Evolutionary conservation across 1,284 basidiomycete species (phyloP), one percentile per base, ranked within the genome.

Genomic region (Kalmanozyma brasiliensis): DNA sequence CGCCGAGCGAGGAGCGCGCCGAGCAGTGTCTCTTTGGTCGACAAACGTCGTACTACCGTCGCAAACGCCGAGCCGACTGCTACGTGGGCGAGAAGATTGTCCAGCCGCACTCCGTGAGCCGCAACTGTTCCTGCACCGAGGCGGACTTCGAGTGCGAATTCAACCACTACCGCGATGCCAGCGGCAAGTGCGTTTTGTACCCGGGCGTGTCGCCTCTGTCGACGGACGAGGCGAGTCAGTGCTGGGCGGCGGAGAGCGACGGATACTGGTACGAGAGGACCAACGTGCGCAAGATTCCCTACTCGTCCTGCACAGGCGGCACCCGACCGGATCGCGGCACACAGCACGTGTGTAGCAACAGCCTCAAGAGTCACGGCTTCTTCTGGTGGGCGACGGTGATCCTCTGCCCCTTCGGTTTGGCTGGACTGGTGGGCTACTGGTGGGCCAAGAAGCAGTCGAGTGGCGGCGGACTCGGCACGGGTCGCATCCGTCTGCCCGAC

Each of bases 361-460:
- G 70, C 24, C 52, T 64, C 3, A 48, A 44, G 2, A 46, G 68
- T 0, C 76, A 78, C 38, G 77, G 79, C 8, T 64, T 77, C 44
- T 43, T 81, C 19, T 81, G 75, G 77, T 80, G 78, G 79, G 37
- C 68, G 3, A 68, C 71, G 13, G 55, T 82, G n/a, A 37, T 78
- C 10, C 24, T 70, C n/a, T 65, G 66, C 22, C 71, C 74, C 4
- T 70, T 73, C 23, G 49, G 59, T 7, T 56, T 77, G 17, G 73
- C 68, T 1, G 73, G 53, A 1, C 33, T 76, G 17, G 73, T 77
- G 1, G 71, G 73, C 8, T 76, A 66, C 52, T 80, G 74, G 73
- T 75, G 75, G 71, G 35, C 87, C 58, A 89, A 89, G 64, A 86
- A 93, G 69, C 75, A 88, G 40, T 85, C 45, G 17, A 24, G 34